Conservation (phyloP, 1,284 basidiomycete species). For the Clitocybe nebularis region DNA sequence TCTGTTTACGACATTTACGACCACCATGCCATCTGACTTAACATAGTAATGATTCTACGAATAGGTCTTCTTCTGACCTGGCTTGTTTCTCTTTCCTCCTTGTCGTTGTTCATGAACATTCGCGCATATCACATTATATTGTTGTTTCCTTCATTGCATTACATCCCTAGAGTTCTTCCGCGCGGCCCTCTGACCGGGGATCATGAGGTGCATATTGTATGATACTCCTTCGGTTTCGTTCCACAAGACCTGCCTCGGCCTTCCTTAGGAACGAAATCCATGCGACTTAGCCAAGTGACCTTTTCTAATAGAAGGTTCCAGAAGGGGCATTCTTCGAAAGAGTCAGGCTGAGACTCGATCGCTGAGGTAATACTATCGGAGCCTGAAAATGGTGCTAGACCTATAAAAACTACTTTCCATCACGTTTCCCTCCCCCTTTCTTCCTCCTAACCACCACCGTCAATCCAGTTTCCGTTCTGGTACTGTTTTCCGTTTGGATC, state of each 20-base stretch:
- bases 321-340: background rate
- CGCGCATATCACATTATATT: conserved; percentile 3
- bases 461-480: conserved; percentile 47
- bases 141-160: conserved; percentile 7
- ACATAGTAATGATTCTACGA: conserved; percentile 20
- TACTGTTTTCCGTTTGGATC: conserved; percentile 34
- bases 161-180: conserved; percentile 5
- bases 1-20: conserved; percentile 20
- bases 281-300: conserved; percentile 6
- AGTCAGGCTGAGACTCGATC: conserved; percentile 1
- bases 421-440: conserved; percentile 27
- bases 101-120: conserved; percentile 4
- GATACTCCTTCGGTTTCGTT: no score
- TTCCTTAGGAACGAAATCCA: background rate
- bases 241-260: conserved; percentile 8
- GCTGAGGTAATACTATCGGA: conserved; percentile 39
- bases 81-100: conserved; percentile 3
- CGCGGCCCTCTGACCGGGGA: no score
- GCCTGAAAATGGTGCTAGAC: conserved; percentile 37
- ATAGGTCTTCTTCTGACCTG: no score
- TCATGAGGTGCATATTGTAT: no score
- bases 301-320: conserved; percentile 12
- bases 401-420: conserved; percentile 47
- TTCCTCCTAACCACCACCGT: conserved; percentile 39
- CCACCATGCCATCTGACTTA: conserved; percentile 15